A percentile compares a stretch with the other conserved stretches of the same genome.
Evolutionary conservation across 768 basidiomycete genomes (phyloP).

Genomic region (Boletus sensibilis): DNA sequence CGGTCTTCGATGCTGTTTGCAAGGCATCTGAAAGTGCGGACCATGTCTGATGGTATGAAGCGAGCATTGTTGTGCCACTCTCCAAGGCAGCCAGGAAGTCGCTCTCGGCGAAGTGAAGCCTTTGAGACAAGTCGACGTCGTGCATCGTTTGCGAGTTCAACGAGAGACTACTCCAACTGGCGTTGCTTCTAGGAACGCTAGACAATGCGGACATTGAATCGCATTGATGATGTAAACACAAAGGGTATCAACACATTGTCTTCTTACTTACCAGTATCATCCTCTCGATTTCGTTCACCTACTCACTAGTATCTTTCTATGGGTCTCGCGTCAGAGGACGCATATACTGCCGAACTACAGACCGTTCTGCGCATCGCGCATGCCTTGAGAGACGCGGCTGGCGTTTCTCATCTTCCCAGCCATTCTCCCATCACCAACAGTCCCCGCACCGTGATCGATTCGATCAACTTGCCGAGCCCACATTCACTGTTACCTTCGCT

Average conservation of each 20-base stretch:
- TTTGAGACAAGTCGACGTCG: slow-evolving; percentile 2
- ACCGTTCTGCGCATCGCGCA: background rate
- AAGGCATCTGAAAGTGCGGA: background rate
- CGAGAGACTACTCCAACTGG: too few species aligned
- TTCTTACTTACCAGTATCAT: background rate
- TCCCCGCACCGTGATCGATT: background rate
- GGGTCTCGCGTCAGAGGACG: background rate
- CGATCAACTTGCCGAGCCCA: background rate
- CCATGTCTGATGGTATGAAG: slow-evolving; percentile 1
- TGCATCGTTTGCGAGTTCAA: background rate
- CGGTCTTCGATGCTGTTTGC: background rate
- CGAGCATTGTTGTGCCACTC: background rate
- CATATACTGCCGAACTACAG: background rate
- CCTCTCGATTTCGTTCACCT: background rate
- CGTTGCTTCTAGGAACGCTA: too few species aligned
- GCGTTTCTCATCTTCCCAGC: background rate
- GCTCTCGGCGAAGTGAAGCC: background rate
- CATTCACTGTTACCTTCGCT: background rate
- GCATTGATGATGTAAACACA: background rate
- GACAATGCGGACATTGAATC: slow-evolving; percentile 19
- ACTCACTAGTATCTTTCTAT: background rate
- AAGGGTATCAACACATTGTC: background rate
- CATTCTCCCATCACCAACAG: background rate
- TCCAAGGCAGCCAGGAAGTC: background rate
- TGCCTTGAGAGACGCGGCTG: background rate